phyloP scores from a whole-genome alignment of 441 rosid genomes.

The Kokia cookei region DNA sequence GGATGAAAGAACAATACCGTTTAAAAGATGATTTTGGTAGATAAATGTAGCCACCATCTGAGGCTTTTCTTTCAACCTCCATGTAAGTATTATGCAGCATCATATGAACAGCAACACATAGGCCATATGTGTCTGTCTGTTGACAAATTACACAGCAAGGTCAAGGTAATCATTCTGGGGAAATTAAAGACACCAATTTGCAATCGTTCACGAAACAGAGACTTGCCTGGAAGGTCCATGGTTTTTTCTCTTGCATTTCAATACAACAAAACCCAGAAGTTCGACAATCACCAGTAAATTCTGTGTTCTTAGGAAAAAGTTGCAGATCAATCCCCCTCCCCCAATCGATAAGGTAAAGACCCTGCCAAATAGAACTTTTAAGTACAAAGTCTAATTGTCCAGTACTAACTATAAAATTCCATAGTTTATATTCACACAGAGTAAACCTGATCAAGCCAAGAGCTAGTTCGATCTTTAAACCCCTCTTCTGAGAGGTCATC shows the following conservation, averaged over 20 bases:
- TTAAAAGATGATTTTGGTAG: slow-evolving; percentile 57
- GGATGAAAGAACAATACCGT: slow-evolving; percentile 32
- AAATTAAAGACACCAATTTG: slow-evolving; percentile 11
- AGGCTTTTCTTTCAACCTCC: slow-evolving; percentile 23
- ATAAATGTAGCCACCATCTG: slow-evolving; percentile 2
- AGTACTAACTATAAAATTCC: background rate
- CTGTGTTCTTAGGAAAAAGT: slow-evolving; percentile 54
- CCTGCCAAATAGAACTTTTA: slow-evolving; percentile 35
- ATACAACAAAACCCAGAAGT: slow-evolving; percentile 90
- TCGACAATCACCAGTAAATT: slow-evolving; percentile 69
- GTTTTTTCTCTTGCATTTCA: slow-evolving; percentile 83
- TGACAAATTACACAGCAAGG: slow-evolving; percentile 2
- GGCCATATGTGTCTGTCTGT: slow-evolving; percentile 74
- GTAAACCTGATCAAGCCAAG: slow-evolving; percentile 72
- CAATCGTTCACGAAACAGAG: slow-evolving; percentile 6
- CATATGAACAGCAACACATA: slow-evolving; percentile 75
- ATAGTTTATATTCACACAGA: slow-evolving; percentile 8
- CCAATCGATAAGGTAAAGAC: slow-evolving; percentile 96
- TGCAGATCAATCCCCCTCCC: slow-evolving; percentile 87
- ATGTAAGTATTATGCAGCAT: slow-evolving; percentile 80
- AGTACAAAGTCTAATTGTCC: background rate
- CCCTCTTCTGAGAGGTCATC: slow-evolving; percentile 52
- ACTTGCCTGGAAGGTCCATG: slow-evolving; percentile 86
- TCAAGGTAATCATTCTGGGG: background rate
- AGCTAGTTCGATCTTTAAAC: slow-evolving; percentile 48